phyloP scores from a whole-genome alignment of 1,284 basidiomycete genomes.

The Fomitiporia mediterranea region DNA sequence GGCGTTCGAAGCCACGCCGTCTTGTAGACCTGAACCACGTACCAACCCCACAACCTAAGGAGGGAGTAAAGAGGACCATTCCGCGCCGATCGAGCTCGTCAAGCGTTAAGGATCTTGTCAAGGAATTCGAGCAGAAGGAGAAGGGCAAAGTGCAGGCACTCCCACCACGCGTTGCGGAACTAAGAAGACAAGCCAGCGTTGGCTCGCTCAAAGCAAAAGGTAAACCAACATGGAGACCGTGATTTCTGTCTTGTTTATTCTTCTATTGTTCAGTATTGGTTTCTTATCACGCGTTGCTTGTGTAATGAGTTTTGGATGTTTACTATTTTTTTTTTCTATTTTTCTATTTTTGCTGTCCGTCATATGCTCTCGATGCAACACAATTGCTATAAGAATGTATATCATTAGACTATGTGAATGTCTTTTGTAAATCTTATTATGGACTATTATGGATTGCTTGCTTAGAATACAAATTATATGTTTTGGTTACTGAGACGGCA shows the following conservation, averaged over 20 bases:
- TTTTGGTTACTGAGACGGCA: not conserved
- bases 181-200: conserved; percentile 23
- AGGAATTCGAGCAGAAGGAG: conserved; percentile 53
- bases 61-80: conserved; percentile 27
- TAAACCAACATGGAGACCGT: conserved; percentile 26
- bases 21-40: conserved; percentile 54
- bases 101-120: conserved; percentile 67
- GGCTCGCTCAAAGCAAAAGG: conserved; percentile 25
- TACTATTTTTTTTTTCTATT: conserved; percentile 6
- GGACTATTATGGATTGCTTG: conserved; percentile 1
- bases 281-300: not conserved
- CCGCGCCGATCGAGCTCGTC: conserved; percentile 51
- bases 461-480: not conserved
- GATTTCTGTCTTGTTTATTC: conserved; percentile 9
- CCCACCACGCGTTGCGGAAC: conserved; percentile 26
- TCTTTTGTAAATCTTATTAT: not conserved
- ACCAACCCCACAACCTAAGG: conserved; percentile 30
- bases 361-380: not conserved
- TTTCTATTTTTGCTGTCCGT: not conserved
- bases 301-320: conserved; percentile 1
- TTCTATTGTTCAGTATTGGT: not conserved
- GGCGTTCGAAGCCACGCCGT: conserved; percentile 33
- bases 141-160: conserved; percentile 24
- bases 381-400: not conserved
- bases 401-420: not conserved